Evolutionary conservation across 768 basidiomycete species (phyloP), one percentile per base, ranked within the genome.

Genomic region (Collybiopsis luxurians): DNA sequence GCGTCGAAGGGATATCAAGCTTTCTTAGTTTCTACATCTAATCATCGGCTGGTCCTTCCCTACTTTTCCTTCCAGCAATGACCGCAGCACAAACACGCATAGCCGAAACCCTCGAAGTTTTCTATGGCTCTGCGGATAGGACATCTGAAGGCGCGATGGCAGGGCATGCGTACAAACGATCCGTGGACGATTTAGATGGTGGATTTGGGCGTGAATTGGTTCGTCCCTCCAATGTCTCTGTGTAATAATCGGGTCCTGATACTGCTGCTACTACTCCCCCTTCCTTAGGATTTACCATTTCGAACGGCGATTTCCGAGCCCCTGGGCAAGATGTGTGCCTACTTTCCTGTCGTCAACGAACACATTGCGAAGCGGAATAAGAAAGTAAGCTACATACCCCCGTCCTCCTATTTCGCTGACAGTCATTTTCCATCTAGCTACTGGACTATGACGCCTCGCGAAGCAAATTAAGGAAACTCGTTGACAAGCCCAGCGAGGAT

Each of bases 271-370:
- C 2, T 24, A 26, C 44, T 26, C 24, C 52, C 27, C 10, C 12
- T 42, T 23, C 17, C 24, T 11, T 62, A 98, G 95, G 97, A 99
- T 59, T 85, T 84, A 1, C 96, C 97, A 3, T 99, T 90, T 74
- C 85, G 97, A 28, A 93, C 94, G 26, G 93, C 96, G 23, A 88
- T 98, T 49, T 86, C 95, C 55, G 97, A 98, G 66, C 97, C 97
- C 2, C 77, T 98, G 3, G 95, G 95, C 2, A 97, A 95, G 76
- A 92, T 99, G 86, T 93, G 92, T 67, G 89, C 91, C 0, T 97
- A 97, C 71, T 96, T 93, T 73, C 92, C 94, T 2, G 75, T 92
- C 30, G 86, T 98, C 69, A 97, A 97, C 67, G 92, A 95, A 57
- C 92, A 95, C 56, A 93, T 99, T 60, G 59, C 83, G 52, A 99